These are phyloP conservation scores for Cinnamomum chago DNA, from an alignment of 164 flowering plant species.

Conservation along the genomic window DNA sequence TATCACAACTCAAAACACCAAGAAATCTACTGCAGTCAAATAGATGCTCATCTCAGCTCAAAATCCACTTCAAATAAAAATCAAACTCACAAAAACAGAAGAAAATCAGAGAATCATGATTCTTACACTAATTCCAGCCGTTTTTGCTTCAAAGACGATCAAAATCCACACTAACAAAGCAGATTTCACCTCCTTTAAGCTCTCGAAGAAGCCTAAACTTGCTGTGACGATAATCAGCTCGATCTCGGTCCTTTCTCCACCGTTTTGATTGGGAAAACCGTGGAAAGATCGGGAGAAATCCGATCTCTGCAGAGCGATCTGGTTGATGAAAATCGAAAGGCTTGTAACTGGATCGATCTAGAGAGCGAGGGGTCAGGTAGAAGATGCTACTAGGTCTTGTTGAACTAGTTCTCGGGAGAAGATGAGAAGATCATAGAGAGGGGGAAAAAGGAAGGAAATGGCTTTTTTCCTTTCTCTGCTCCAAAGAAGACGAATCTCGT, in stretches of 20 bases:
- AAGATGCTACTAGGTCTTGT: background rate
- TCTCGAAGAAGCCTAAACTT: background rate
- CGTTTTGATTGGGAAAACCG: background rate
- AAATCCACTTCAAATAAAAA: background rate
- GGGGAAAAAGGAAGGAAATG: background rate
- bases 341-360: background rate
- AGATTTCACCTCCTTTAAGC: constrained; percentile 18
- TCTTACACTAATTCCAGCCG: background rate
- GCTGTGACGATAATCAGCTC: background rate
- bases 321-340: too few relatives aligned
- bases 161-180: constrained; percentile 10
- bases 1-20: background rate
- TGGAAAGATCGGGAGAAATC: background rate
- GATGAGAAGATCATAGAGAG: background rate
- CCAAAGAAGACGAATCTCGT: too few relatives aligned
- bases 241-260: background rate
- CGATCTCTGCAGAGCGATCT: background rate
- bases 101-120: background rate
- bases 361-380: background rate
- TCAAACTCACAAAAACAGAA: background rate
- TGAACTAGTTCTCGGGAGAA: background rate
- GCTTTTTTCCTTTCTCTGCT: background rate
- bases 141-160: background rate
- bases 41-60: background rate
- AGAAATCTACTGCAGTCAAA: background rate